A percentile compares a stretch with the other conserved stretches of the same genome.
Evolutionary conservation across 805 yeast genomes (phyloP).

Genomic region (Pichia deserticola): DNA sequence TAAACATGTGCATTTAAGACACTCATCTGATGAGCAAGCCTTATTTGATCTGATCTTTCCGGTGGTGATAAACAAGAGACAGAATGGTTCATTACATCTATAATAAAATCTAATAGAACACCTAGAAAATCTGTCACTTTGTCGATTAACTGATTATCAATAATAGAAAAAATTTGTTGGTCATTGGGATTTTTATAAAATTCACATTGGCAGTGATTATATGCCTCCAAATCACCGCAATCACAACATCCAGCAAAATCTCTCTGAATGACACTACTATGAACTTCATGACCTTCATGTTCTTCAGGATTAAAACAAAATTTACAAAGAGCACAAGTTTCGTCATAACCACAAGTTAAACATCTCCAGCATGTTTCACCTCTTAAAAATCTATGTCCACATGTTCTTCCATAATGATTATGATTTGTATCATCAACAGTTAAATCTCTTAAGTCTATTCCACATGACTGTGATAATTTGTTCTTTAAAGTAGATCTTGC

Average conservation of each 20-base stretch:
- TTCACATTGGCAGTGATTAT: slow-evolving; percentile 52
- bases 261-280: slow-evolving; percentile 53
- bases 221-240: slow-evolving; percentile 86
- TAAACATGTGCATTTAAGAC: slow-evolving; percentile 34
- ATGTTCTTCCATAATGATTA: slow-evolving; percentile 58
- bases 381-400: slow-evolving; percentile 61
- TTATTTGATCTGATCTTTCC: slow-evolving; percentile 16
- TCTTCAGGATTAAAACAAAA: slow-evolving; percentile 62
- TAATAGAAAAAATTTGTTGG: slow-evolving; percentile 3
- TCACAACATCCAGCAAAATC: slow-evolving; percentile 78
- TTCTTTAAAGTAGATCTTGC: slow-evolving; percentile 2
- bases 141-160: slow-evolving; percentile 36
- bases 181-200: slow-evolving; percentile 18
- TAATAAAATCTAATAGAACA: slow-evolving; percentile 46
- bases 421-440: slow-evolving; percentile 20
- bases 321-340: slow-evolving; percentile 76
- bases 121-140: slow-evolving; percentile 37
- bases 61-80: slow-evolving; percentile 32
- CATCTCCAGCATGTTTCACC: slow-evolving; percentile 84
- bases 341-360: slow-evolving; percentile 68
- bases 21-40: slow-evolving; percentile 21
- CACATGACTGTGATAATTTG: not conserved
- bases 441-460: slow-evolving; percentile 7
- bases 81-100: slow-evolving; percentile 51
- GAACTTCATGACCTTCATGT: slow-evolving; percentile 69